phyloP scores from a whole-genome alignment of 345 rosid species.

The Pugionium dolabratum region DNA sequence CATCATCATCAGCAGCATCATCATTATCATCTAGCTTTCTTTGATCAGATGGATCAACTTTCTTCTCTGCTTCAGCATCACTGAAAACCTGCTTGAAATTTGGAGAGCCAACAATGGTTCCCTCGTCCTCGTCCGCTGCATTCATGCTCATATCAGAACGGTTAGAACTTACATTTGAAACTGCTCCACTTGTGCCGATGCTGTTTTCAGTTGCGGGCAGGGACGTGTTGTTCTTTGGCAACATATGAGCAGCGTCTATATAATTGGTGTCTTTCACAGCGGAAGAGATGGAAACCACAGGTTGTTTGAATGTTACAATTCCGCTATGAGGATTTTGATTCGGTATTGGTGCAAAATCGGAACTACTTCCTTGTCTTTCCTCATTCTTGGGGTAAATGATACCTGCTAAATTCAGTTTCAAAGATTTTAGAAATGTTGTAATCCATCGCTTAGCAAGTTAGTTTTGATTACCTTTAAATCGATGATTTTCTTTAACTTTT shows the following conservation, averaged over 20 bases:
- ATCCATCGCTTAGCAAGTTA: neutral
- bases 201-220: conserved; percentile 48
- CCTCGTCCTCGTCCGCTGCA: conserved; percentile 52
- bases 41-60: conserved; percentile 54
- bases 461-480: conserved; percentile 15
- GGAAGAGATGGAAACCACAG: conserved; percentile 45
- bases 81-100: conserved; percentile 68
- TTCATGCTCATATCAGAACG: conserved; percentile 66
- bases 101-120: conserved; percentile 44
- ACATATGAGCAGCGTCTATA: conserved; percentile 38
- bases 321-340: conserved; percentile 46
- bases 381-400: conserved; percentile 49
- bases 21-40: conserved; percentile 42
- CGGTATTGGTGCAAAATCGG: conserved; percentile 43
- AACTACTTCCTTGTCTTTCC: conserved; percentile 41
- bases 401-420: conserved; percentile 36
- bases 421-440: neutral
- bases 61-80: conserved; percentile 51
- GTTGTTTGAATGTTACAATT: conserved; percentile 46
- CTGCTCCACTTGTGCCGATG: conserved; percentile 57
- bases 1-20: conserved; percentile 39
- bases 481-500: conserved; percentile 41
- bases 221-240: conserved; percentile 47
- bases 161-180: conserved; percentile 60
- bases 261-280: conserved; percentile 48